Percentiles rank a stretch among this genome's conserved stretches.
Conservation (phyloP, 257 asterid species). For the Linderniella brevidens region DNA sequence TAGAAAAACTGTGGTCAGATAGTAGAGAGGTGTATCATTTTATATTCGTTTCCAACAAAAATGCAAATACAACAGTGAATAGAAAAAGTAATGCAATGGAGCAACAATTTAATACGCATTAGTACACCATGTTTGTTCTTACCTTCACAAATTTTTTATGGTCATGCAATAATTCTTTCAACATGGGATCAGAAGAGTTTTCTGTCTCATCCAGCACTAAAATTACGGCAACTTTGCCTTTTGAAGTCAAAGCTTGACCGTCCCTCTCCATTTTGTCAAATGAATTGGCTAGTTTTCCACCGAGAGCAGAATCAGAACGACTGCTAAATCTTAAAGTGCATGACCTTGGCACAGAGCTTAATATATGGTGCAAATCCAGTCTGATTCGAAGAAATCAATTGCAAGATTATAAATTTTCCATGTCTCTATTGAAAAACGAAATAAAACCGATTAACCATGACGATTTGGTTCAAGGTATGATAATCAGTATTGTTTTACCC, state of each 20-base stretch:
- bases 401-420: not conserved
- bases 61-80: too few species aligned
- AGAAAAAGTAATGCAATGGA: too few species aligned
- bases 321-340: constrained; percentile 27
- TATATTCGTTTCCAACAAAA: too few species aligned
- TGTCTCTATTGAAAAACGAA: not conserved
- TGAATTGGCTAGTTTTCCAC: constrained; percentile 18
- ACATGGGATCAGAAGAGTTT: constrained; percentile 13
- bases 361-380: constrained; percentile 21
- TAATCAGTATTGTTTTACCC: constrained; percentile 28
- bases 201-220: constrained; percentile 26
- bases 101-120: not conserved
- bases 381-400: constrained; percentile 13
- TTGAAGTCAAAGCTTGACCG: constrained; percentile 36
- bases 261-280: constrained; percentile 26
- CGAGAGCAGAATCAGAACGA: constrained; percentile 19
- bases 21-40: too few species aligned
- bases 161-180: constrained; percentile 35
- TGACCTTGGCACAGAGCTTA: constrained; percentile 23
- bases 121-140: constrained; percentile 6
- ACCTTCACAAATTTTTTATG: constrained; percentile 35
- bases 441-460: not conserved
- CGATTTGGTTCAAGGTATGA: constrained; percentile 2
- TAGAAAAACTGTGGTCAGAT: not conserved
- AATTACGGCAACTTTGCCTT: constrained; percentile 57